phyloP scores from a whole-genome alignment of 495 filamentous ascomycete species.

The Wilcoxina mikolae region DNA sequence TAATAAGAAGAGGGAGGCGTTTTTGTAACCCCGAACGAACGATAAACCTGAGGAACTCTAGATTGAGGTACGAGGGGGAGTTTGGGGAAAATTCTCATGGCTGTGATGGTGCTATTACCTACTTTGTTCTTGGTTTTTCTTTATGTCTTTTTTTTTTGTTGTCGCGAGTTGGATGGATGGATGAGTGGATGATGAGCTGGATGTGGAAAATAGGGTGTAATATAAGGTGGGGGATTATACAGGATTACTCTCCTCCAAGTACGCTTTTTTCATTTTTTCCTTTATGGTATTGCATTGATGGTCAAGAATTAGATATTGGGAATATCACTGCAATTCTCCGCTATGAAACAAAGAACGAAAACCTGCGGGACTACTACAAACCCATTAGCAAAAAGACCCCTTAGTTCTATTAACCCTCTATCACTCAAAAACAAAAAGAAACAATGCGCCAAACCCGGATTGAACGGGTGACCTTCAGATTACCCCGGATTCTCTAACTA shows the following conservation, averaged over 20 bases:
- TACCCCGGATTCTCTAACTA: constrained; percentile 3
- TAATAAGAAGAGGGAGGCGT: constrained; percentile 71
- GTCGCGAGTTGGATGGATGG: no score
- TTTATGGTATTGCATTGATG: background rate
- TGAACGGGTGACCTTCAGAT: no score
- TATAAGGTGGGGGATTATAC: no score
- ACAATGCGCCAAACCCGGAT: constrained; percentile 20
- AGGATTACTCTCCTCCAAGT: background rate
- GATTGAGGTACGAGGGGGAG: background rate
- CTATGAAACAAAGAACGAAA: background rate
- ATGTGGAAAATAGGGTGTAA: no score
- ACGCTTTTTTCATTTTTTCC: background rate
- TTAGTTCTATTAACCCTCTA: background rate
- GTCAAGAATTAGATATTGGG: background rate
- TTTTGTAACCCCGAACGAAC: no score
- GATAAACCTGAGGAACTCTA: no score
- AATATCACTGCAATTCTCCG: background rate
- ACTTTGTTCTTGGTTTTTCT: background rate
- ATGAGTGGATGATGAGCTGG: no score
- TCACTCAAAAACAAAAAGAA: constrained; percentile 4
- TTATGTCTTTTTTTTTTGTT: background rate
- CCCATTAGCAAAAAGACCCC: background rate
- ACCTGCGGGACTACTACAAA: background rate
- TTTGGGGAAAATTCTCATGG: background rate
- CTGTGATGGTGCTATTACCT: background rate